Base-by-base conservation (phyloP, 176 grass and related monocot species). In the Microstegium vimineum region DNA sequence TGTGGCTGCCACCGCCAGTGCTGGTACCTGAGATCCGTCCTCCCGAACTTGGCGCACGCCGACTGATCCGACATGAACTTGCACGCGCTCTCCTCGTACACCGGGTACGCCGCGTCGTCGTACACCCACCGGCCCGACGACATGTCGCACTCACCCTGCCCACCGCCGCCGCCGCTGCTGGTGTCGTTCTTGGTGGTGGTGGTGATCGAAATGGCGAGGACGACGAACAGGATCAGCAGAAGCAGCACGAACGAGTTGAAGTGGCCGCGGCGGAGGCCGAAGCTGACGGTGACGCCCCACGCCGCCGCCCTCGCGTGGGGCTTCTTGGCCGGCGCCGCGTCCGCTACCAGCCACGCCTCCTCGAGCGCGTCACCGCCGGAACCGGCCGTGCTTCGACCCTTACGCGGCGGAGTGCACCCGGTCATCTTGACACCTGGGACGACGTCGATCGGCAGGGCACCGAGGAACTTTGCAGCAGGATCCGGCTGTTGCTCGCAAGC, bases 1-100 rank as follows among this genome's bases (percentile, higher is more conserved):
- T 94, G 75, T 5, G 91, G 94, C 37, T 97, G 91, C 94, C 94
- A 97, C 26, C 87, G 71, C 94, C 94, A 94, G 12, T 90, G 90
- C 60, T 88, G 91, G 82, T 80, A 88, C 57, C 46, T 80, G 34
- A 89, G 82, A 59, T 92, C 72, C 63, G 64, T 88, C 86, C 94
- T 90, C 20, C 91, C 94, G 30, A 94, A 97, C 85, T 77, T 97
- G 22, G 72, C 79, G 51, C 94, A 97, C 37, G 94, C 85, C 23
- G 87, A 28, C 70, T 94, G 90, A 8, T 97, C 94, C 10, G 91
- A 97, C 91, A 97, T 92, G 71, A 97, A 91, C 52, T 72, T 80
- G 82, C 94, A 97, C 38, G 83, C 85, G 32, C 82, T 90, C 91
- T 97, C 94, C 30, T 63, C 42, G 86, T 97, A 92, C 59, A 97